Evolutionary conservation across 2,329 filamentous ascomycete genomes (phyloP).

Genomic region (Cladosporium sp.): DNA sequence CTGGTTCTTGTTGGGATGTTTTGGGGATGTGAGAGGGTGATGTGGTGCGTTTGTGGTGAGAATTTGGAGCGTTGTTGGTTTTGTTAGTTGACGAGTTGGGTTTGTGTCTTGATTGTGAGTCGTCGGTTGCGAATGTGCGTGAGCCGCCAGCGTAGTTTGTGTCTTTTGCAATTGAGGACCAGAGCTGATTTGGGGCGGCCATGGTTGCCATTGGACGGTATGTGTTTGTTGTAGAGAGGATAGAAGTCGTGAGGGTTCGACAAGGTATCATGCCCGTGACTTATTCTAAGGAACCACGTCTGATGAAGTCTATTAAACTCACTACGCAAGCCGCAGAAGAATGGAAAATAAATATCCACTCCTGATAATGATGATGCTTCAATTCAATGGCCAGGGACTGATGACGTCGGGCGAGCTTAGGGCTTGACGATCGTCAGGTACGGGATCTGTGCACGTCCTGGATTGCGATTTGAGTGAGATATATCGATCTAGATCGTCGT

Average conservation of each 20-base stretch:
- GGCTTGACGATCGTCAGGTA: slow-evolving; percentile 9
- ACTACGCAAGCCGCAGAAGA: not conserved
- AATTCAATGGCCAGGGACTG: slow-evolving; percentile 1
- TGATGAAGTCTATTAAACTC: not conserved
- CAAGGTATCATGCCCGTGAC: not conserved
- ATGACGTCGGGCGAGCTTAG: slow-evolving; percentile 1
- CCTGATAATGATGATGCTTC: slow-evolving; percentile 6
- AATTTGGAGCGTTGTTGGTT: not conserved
- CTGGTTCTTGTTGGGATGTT: slow-evolving; percentile 40
- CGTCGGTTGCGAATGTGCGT: slow-evolving; percentile 12
- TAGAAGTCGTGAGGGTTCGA: not conserved
- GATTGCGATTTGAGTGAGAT: not conserved
- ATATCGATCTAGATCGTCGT: slow-evolving; percentile 1
- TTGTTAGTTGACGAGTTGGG: not conserved
- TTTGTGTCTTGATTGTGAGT: not conserved
- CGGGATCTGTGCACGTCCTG: not conserved
- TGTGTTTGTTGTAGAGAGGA: not conserved
- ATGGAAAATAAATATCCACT: not conserved
- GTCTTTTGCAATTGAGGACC: slow-evolving; percentile 19
- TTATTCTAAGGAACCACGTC: not conserved
- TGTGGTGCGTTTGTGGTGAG: slow-evolving; percentile 24
- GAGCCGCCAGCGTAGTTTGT: slow-evolving; percentile 9
- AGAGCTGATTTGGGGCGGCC: slow-evolving; percentile 2
- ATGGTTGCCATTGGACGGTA: not conserved
- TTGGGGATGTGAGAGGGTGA: slow-evolving; percentile 36